Conservation (phyloP, 805 yeast genomes). For the Cyberlindnera maclurae region DNA sequence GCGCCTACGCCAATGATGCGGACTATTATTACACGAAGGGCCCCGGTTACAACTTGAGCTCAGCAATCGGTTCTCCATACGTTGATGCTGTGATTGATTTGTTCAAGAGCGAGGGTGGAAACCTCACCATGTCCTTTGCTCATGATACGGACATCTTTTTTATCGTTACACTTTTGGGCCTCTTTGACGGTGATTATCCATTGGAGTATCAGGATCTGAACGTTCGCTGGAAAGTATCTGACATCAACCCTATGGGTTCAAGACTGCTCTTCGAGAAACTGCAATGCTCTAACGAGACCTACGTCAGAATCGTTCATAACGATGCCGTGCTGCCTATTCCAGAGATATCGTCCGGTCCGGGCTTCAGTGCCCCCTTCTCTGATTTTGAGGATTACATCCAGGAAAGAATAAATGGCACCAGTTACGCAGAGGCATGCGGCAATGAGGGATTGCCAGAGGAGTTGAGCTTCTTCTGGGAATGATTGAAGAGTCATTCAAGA, state of each 20-base stretch:
- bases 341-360: slow-evolving; percentile 40
- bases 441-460: slow-evolving; percentile 20
- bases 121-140: slow-evolving; percentile 40
- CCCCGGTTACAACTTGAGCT: slow-evolving; percentile 36
- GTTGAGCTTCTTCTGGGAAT: slow-evolving; percentile 26
- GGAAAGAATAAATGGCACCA: slow-evolving; percentile 8
- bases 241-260: slow-evolving; percentile 50
- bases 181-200: slow-evolving; percentile 28
- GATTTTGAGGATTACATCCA: slow-evolving; percentile 18
- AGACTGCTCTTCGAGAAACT: slow-evolving; percentile 40
- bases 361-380: slow-evolving; percentile 32
- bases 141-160: slow-evolving; percentile 53
- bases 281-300: slow-evolving; percentile 28
- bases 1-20: slow-evolving; percentile 36
- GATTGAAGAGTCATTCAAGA: slow-evolving; percentile 1
- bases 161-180: slow-evolving; percentile 42
- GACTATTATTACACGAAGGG: slow-evolving; percentile 38
- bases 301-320: slow-evolving; percentile 37
- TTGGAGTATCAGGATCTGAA: slow-evolving; percentile 37
- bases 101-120: slow-evolving; percentile 31
- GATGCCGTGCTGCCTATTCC: slow-evolving; percentile 43
- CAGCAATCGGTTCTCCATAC: slow-evolving; percentile 36
- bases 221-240: slow-evolving; percentile 37
- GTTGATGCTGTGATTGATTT: slow-evolving; percentile 41
- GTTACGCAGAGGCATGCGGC: slow-evolving; percentile 15